phyloP scores from a whole-genome alignment of 345 rosid species.

The Populus nigra region DNA sequence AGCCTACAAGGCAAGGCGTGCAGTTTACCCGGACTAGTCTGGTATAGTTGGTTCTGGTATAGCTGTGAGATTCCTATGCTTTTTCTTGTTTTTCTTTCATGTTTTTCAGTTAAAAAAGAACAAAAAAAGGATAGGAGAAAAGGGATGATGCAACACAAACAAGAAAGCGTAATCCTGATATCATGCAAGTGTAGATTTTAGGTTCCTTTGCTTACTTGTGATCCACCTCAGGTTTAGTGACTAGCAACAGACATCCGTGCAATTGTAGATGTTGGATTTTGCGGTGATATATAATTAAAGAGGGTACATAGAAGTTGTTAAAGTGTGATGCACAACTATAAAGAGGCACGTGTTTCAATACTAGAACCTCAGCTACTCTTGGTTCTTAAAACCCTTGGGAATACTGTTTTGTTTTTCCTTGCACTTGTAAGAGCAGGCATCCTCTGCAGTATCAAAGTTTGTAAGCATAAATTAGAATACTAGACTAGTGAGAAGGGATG shows the following conservation, averaged over 20 bases:
- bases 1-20: neutral
- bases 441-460: neutral
- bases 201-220: neutral
- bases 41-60: neutral
- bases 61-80: neutral
- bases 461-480: too few species aligned
- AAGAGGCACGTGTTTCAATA: neutral
- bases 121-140: neutral
- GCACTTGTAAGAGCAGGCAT: neutral
- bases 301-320: neutral
- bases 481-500: too few species aligned
- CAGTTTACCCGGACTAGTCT: neutral
- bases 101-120: neutral
- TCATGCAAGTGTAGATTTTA: neutral
- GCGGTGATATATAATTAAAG: neutral
- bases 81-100: neutral
- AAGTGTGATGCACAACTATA: neutral
- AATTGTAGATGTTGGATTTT: neutral
- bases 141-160: neutral
- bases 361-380: neutral
- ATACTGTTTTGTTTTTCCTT: neutral
- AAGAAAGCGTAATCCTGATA: neutral
- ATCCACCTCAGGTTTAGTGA: neutral
- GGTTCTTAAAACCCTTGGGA: neutral
- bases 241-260: neutral